Evolutionary conservation across 768 basidiomycete genomes (phyloP).

Genomic region (Megacollybia marginata): DNA sequence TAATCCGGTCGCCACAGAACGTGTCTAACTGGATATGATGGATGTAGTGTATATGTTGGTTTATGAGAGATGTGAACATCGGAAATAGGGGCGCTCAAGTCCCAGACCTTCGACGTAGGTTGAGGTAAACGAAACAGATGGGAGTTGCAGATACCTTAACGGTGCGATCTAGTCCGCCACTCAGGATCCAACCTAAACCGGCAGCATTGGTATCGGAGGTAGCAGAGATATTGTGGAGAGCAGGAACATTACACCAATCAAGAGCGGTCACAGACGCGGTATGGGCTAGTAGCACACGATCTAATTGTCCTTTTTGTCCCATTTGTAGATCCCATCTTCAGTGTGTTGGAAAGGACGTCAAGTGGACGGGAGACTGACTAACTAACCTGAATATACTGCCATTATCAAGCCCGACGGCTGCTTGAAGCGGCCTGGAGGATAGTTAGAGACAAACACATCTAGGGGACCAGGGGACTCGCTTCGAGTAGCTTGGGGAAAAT

Average conservation of each 20-base stretch:
- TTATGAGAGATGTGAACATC: conserved; percentile 49
- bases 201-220: conserved; percentile 16
- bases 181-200: conserved; percentile 68
- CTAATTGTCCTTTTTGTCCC: conserved; percentile 68
- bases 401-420: conserved; percentile 61
- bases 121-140: no score
- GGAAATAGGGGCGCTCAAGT: conserved; percentile 41
- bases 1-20: conserved; percentile 73
- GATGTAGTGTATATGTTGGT: conserved; percentile 65
- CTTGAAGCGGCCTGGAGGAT: conserved; percentile 43
- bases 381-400: conserved; percentile 60
- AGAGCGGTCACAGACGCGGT: conserved; percentile 62
- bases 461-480: conserved; percentile 10
- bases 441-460: no score
- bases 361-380: not conserved
- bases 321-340: conserved; percentile 72
- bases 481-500: conserved; percentile 59
- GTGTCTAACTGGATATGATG: conserved; percentile 66
- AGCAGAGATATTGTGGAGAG: conserved; percentile 1
- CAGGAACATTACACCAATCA: conserved; percentile 54
- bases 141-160: conserved; percentile 48
- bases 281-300: conserved; percentile 70
- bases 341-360: conserved; percentile 1
- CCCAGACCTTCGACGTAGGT: conserved; percentile 52
- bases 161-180: conserved; percentile 70